phyloP scores from a whole-genome alignment of 1,284 basidiomycete genomes.

The Quambalaria eucalypti region DNA sequence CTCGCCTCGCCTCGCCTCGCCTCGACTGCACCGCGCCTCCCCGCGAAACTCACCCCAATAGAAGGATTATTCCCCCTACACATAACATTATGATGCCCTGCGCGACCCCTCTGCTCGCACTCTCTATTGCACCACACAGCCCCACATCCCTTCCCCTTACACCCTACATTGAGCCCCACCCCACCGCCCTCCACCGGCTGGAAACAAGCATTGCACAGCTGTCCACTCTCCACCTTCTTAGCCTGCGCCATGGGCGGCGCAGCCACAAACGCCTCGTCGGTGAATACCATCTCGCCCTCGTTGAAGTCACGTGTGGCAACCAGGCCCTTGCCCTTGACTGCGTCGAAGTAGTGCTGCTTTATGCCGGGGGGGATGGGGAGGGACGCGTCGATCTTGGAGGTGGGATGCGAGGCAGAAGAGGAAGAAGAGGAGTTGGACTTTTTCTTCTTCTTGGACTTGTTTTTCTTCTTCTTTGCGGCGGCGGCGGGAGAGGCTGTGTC shows the following conservation, averaged over 20 bases:
- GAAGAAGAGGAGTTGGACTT: background rate
- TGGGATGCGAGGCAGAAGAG: constrained; percentile 10
- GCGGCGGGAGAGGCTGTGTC: background rate
- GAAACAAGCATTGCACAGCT: constrained; percentile 36
- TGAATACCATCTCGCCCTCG: constrained; percentile 69
- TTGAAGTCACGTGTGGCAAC: constrained; percentile 61
- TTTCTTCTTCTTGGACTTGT: constrained; percentile 10
- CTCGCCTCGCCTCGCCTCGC: too few relatives aligned
- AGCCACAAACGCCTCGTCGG: constrained; percentile 55
- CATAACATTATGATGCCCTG: constrained; percentile 61
- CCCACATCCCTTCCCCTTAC: constrained; percentile 39
- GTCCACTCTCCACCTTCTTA: constrained; percentile 12
- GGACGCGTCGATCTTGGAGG: constrained; percentile 23
- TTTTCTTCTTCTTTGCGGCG: constrained; percentile 15
- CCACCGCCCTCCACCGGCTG: constrained; percentile 26
- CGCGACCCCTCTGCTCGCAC: constrained; percentile 16
- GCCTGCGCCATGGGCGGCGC: constrained; percentile 30
- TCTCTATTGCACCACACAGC: background rate
- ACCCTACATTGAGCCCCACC: background rate
- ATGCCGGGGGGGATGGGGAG: constrained; percentile 47
- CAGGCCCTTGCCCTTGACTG: constrained; percentile 71
- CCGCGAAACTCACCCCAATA: constrained; percentile 23
- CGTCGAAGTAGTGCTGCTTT: constrained; percentile 61
- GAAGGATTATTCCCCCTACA: constrained; percentile 67
- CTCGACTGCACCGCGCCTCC: background rate